Evolutionary conservation across 441 rosid species (phyloP).

Genomic region (Gossypium trilobum): DNA sequence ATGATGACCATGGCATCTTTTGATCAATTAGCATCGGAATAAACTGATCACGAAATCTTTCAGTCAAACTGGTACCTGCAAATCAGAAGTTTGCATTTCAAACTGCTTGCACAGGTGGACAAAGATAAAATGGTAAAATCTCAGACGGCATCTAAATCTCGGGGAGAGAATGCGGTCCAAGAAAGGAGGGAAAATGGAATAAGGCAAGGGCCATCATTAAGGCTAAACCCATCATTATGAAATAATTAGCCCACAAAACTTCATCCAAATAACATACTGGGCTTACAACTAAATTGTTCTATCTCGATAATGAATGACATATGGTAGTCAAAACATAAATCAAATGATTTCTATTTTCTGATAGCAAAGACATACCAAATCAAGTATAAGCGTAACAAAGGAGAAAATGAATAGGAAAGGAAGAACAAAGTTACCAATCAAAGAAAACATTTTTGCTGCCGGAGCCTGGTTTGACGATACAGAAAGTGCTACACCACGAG

Average conservation of each 20-base stretch:
- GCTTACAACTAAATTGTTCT: not conserved
- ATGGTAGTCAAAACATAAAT: not conserved
- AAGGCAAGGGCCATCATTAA: not conserved
- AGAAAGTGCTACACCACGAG: constrained; percentile 71
- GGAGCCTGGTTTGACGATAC: constrained; percentile 61
- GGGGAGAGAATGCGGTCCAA: not conserved
- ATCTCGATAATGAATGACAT: not conserved
- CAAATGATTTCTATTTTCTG: not conserved
- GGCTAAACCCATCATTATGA: not conserved
- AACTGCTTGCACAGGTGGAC: constrained; percentile 4
- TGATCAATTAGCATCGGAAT: constrained; percentile 78
- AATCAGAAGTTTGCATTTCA: constrained; percentile 19
- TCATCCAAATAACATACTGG: not conserved
- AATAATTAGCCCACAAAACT: constrained; percentile 5
- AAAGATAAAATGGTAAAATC: constrained; percentile 8
- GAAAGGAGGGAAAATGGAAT: not conserved
- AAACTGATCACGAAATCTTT: constrained; percentile 83
- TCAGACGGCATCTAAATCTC: not conserved
- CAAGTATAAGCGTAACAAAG: not conserved
- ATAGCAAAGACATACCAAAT: not conserved
- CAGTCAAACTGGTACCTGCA: constrained; percentile 74
- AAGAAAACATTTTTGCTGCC: constrained; percentile 79
- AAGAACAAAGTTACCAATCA: constrained; percentile 48
- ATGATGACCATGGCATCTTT: constrained; percentile 55
- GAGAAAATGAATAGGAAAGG: not conserved